Percentiles rank a stretch among this genome's conserved stretches.
Evolutionary conservation across 768 basidiomycete species (phyloP).

Genomic region (Boletus pseudo-olivaceus): DNA sequence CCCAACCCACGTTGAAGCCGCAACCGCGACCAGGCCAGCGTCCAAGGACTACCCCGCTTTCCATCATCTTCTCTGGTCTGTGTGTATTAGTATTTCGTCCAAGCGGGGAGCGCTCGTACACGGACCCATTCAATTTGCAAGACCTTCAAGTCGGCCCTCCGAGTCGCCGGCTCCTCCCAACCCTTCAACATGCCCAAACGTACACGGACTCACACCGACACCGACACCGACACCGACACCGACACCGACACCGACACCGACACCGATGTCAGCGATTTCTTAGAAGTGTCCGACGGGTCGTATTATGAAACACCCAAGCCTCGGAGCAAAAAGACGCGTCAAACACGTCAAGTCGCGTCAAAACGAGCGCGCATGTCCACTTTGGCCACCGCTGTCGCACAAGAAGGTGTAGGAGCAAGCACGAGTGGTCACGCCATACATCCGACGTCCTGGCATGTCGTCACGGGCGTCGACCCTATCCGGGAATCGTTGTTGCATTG

Average conservation of each 20-base stretch:
- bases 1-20: background rate
- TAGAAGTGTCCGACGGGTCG: slow-evolving; percentile 23
- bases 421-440: slow-evolving; percentile 29
- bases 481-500: slow-evolving; percentile 57
- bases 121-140: background rate
- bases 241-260: slow-evolving; percentile 6
- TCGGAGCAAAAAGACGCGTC: slow-evolving; percentile 15
- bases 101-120: background rate
- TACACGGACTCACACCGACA: slow-evolving; percentile 11
- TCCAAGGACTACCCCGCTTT: background rate
- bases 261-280: slow-evolving; percentile 12
- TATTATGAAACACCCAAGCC: slow-evolving; percentile 10
- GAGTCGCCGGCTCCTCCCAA: background rate
- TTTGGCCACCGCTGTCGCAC: background rate
- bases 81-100: background rate
- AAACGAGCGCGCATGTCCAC: slow-evolving; percentile 9
- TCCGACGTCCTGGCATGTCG: slow-evolving; percentile 45
- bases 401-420: background rate
- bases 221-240: slow-evolving; percentile 16
- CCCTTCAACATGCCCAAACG: slow-evolving; percentile 29
- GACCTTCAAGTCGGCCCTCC: background rate
- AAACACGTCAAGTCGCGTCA: slow-evolving; percentile 10
- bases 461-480: slow-evolving; percentile 38
- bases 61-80: background rate
- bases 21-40: background rate